Evolutionary conservation across 306 rosid species (phyloP).

Genomic region (Acacia acuminata): DNA sequence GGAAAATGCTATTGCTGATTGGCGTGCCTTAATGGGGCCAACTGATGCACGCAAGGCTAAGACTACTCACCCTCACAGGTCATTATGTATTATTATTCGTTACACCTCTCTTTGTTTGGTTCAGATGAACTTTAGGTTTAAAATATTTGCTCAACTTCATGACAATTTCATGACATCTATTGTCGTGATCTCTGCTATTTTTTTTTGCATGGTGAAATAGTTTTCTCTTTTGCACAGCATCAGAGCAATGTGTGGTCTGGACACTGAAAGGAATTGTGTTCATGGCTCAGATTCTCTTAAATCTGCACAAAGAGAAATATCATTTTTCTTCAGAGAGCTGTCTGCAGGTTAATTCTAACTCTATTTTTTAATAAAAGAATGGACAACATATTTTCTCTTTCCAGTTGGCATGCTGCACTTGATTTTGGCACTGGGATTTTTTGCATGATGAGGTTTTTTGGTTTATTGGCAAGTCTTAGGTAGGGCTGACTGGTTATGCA

Average conservation of each 20-base stretch:
- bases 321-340: conserved; percentile 70
- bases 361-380: background rate
- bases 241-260: conserved; percentile 74
- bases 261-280: conserved; percentile 70
- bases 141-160: background rate
- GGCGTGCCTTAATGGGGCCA: conserved; percentile 94
- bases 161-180: conserved; percentile 17
- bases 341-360: conserved; percentile 49
- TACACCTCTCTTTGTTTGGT: conserved; percentile 4
- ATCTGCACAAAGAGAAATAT: conserved; percentile 77
- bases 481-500: background rate
- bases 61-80: conserved; percentile 90
- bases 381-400: background rate
- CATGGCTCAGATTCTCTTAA: conserved; percentile 84
- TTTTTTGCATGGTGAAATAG: conserved; percentile 23
- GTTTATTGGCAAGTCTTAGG: background rate
- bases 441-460: background rate
- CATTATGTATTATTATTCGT: conserved; percentile 25
- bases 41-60: conserved; percentile 84
- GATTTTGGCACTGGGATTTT: background rate
- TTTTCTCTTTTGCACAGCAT: conserved; percentile 52
- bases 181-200: conserved; percentile 15
- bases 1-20: conserved; percentile 80
- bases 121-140: background rate
- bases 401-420: background rate